phyloP scores from a whole-genome alignment of 768 basidiomycete genomes.

The Termitomyces sp. region DNA sequence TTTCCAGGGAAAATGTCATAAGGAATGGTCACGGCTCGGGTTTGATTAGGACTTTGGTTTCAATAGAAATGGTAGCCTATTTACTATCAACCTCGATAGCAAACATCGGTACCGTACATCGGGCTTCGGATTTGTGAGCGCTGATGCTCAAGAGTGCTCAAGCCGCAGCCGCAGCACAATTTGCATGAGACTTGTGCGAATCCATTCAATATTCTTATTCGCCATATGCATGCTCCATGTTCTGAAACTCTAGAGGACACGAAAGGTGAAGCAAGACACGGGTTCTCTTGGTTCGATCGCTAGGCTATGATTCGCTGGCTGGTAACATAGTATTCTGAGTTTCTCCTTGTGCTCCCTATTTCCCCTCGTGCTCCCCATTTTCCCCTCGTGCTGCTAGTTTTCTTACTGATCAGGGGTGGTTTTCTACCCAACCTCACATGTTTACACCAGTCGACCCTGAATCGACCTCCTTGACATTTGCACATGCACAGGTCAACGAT shows the following conservation, averaged over 20 bases:
- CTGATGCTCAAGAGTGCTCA: too few species aligned
- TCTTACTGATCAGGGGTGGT: too few species aligned
- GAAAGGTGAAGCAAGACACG: neutral
- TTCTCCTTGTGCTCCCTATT: too few species aligned
- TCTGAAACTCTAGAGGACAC: neutral
- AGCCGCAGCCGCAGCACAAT: too few species aligned
- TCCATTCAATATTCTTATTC: neutral
- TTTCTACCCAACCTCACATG: neutral
- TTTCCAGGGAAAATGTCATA: neutral
- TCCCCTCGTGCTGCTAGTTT: too few species aligned
- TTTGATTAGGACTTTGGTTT: too few species aligned
- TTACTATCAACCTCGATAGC: neutral
- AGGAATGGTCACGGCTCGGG: neutral
- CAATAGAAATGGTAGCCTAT: too few species aligned
- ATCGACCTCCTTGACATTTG: too few species aligned
- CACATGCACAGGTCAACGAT: neutral
- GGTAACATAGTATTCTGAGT: neutral
- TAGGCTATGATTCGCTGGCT: neutral
- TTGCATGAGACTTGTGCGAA: neutral
- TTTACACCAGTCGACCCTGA: neutral
- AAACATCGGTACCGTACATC: neutral
- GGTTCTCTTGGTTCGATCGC: conserved; percentile 4
- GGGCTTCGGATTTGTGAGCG: neutral
- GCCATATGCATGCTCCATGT: neutral
- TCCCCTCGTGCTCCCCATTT: too few species aligned